Conservation (phyloP, 768 basidiomycete species). For the Naematelia aurantialba region DNA sequence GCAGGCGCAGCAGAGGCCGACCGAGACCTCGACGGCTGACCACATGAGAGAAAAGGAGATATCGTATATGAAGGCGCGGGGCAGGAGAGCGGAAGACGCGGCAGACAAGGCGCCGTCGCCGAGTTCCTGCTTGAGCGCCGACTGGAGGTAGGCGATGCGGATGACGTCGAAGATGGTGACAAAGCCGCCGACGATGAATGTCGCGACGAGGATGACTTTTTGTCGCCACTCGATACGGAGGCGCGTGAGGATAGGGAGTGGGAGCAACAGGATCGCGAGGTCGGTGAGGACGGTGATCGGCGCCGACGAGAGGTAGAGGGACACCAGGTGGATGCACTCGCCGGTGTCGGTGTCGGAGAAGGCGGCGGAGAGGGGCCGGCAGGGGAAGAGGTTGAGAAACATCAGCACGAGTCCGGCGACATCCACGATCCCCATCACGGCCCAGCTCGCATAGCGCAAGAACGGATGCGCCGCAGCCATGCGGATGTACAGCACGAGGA, state of each 20-base stretch:
- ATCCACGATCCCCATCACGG: constrained; percentile 34
- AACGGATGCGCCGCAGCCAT: constrained; percentile 38
- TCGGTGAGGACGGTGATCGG: constrained; percentile 49
- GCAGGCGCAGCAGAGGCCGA: constrained; percentile 44
- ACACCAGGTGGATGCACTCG: constrained; percentile 41
- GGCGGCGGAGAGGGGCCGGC: constrained; percentile 40
- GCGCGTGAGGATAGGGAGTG: constrained; percentile 45
- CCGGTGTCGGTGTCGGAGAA: constrained; percentile 16
- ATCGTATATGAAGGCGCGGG: constrained; percentile 36
- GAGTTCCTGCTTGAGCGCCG: constrained; percentile 31
- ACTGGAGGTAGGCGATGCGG: constrained; percentile 45
- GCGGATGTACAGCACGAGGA: constrained; percentile 44
- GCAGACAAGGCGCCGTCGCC: background rate
- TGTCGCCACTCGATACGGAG: constrained; percentile 45
- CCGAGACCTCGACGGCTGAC: constrained; percentile 44
- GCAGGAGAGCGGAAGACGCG: constrained; percentile 10
- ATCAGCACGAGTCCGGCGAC: constrained; percentile 44
- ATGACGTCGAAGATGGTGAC: constrained; percentile 47
- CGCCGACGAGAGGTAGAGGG: constrained; percentile 44
- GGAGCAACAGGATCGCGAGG: constrained; percentile 43
- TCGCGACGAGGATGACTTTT: constrained; percentile 43
- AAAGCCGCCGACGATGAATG: constrained; percentile 47
- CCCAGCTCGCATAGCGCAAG: constrained; percentile 37
- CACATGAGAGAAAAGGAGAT: constrained; percentile 45
- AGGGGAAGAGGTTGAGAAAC: constrained; percentile 47